phyloP scores from a whole-genome alignment of 495 filamentous ascomycete species.

The Trichoderma parareesei region DNA sequence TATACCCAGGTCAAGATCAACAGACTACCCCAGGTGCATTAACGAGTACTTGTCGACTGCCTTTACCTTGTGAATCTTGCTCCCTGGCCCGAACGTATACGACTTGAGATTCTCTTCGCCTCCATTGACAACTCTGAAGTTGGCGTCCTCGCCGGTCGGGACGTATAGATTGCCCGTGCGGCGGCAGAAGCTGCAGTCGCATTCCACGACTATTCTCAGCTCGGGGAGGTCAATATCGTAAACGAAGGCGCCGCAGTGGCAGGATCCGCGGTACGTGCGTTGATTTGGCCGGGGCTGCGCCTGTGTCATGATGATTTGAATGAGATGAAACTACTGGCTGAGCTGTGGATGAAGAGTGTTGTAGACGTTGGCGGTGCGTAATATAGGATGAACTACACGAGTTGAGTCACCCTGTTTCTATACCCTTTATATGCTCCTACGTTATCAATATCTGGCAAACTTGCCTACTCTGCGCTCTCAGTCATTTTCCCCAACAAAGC shows the following conservation, averaged over 20 bases:
- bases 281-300: neutral
- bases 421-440: too few relatives aligned
- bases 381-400: too few relatives aligned
- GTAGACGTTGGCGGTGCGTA: too few relatives aligned
- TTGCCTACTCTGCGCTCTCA: too few relatives aligned
- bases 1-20: conserved; percentile 11
- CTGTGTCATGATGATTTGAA: neutral
- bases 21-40: neutral
- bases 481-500: too few relatives aligned
- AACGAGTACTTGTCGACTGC: too few relatives aligned
- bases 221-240: conserved; percentile 39
- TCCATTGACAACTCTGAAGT: conserved; percentile 33
- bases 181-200: conserved; percentile 47
- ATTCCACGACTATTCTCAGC: conserved; percentile 28
- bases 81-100: conserved; percentile 30
- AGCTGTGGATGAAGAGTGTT: too few relatives aligned
- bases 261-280: conserved; percentile 45
- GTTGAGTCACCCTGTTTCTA: too few relatives aligned
- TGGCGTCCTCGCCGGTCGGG: conserved; percentile 18
- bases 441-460: too few relatives aligned
- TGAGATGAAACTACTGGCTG: neutral
- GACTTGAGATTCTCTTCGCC: conserved; percentile 22
- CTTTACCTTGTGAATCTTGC: conserved; percentile 26
- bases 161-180: conserved; percentile 37
- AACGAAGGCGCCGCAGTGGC: conserved; percentile 45